Percentiles rank a stretch among this genome's conserved stretches.
Evolutionary conservation across 352 stramenopile species (phyloP).

Genomic region (Globisporangium echinulatum): DNA sequence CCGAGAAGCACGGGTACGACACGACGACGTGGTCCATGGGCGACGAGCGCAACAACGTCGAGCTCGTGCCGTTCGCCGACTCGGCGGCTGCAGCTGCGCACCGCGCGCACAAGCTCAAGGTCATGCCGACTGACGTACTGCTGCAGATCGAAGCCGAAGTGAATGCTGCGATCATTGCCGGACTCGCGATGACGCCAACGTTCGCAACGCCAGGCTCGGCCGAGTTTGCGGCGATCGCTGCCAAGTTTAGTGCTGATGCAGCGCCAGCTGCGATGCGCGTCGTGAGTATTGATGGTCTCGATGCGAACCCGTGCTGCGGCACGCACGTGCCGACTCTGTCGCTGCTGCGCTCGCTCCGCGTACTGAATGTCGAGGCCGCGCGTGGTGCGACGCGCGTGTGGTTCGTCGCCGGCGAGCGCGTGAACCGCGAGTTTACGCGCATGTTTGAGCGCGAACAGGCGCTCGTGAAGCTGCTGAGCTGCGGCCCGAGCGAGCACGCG

Average conservation of each 20-base stretch:
- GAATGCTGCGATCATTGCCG: too few relatives aligned
- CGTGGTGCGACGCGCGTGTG: slow-evolving; percentile 65
- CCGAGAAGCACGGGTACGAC: slow-evolving; percentile 59
- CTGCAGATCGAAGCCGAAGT: too few relatives aligned
- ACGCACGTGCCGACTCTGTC: not conserved
- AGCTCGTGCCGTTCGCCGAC: slow-evolving; percentile 21
- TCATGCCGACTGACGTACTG: too few relatives aligned
- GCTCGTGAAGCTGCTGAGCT: slow-evolving; percentile 72
- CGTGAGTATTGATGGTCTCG: too few relatives aligned
- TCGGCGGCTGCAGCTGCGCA: too few relatives aligned
- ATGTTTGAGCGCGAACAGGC: slow-evolving; percentile 71
- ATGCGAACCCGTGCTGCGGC: too few relatives aligned
- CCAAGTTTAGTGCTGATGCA: too few relatives aligned
- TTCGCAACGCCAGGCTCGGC: too few relatives aligned
- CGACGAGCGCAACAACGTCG: slow-evolving; percentile 69
- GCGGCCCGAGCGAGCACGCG: slow-evolving; percentile 54
- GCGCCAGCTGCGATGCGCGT: too few relatives aligned
- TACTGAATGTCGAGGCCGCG: slow-evolving; percentile 69
- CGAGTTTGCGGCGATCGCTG: too few relatives aligned
- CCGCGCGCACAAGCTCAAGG: slow-evolving; percentile 18
- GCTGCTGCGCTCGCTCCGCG: slow-evolving; percentile 55
- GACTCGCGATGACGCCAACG: too few relatives aligned
- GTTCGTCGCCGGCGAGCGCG: slow-evolving; percentile 79
- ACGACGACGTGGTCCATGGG: slow-evolving; percentile 79
- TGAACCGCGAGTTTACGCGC: slow-evolving; percentile 69